Evolutionary conservation across 495 filamentous ascomycete species (phyloP).

Genomic region (Geopyxis carbonaria): DNA sequence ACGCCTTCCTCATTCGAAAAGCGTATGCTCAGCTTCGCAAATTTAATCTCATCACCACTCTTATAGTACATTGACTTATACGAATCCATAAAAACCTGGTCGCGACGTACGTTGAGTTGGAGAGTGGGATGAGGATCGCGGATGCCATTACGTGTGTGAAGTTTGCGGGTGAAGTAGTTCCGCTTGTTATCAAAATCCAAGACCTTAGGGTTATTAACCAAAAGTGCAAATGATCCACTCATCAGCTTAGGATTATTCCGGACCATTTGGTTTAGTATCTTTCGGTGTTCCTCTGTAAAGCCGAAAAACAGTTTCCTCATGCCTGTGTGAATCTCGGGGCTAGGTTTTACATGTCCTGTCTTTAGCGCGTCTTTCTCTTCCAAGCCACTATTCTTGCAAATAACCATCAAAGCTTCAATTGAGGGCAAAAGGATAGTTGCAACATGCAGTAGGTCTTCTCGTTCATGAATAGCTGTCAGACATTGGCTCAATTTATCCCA

Average conservation of each 20-base stretch:
- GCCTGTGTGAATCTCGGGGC: conserved; percentile 58
- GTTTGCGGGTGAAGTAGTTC: conserved; percentile 89
- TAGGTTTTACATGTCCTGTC: conserved; percentile 28
- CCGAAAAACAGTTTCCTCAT: conserved; percentile 92
- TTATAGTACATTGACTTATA: conserved; percentile 96
- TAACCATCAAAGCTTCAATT: conserved; percentile 95
- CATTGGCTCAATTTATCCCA: conserved; percentile 94
- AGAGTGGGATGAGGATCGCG: conserved; percentile 47
- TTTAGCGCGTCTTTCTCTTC: conserved; percentile 48
- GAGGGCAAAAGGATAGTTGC: conserved; percentile 86
- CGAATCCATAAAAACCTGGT: conserved; percentile 95
- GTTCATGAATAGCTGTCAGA: conserved; percentile 67
- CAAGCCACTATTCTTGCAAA: conserved; percentile 87
- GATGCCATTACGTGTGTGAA: conserved; percentile 60
- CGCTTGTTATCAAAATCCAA: conserved; percentile 99
- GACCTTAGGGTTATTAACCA: conserved; percentile 98
- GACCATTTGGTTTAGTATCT: conserved; percentile 95
- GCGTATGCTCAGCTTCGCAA: conserved; percentile 89
- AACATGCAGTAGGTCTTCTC: conserved; percentile 89
- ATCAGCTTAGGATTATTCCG: conserved; percentile 93
- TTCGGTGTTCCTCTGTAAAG: conserved; percentile 95
- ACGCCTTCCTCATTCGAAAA: conserved; percentile 97
- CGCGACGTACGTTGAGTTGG: conserved; percentile 76
- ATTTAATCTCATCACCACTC: conserved; percentile 86
- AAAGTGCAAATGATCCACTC: conserved; percentile 87